These are phyloP conservation scores for Boletus sensibilis DNA, from an alignment of 768 basidiomycete species.

Conservation along the genomic window DNA sequence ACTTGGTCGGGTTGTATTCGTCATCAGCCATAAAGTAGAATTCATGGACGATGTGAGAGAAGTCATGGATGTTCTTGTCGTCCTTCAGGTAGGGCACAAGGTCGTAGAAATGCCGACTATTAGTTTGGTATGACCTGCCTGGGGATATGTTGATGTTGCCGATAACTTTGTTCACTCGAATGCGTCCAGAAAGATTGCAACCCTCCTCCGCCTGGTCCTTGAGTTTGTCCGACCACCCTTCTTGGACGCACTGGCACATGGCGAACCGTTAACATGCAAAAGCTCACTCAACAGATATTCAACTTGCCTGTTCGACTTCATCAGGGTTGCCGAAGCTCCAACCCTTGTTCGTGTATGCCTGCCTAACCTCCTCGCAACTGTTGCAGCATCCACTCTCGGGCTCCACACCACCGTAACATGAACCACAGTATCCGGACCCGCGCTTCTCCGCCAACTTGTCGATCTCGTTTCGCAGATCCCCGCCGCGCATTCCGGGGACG, in stretches of 20 bases:
- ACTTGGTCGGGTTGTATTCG: conserved; percentile 72
- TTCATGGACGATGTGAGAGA: conserved; percentile 82
- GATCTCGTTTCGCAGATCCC: conserved; percentile 81
- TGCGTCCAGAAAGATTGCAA: conserved; percentile 87
- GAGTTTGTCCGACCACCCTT: conserved; percentile 94
- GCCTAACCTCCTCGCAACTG: conserved; percentile 91
- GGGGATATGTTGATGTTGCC: conserved; percentile 95
- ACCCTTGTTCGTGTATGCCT: conserved; percentile 85
- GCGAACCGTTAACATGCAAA: neutral
- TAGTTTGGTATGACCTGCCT: conserved; percentile 91
- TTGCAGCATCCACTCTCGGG: conserved; percentile 89
- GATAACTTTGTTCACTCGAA: conserved; percentile 95
- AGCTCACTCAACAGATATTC: neutral
- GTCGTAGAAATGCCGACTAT: conserved; percentile 75
- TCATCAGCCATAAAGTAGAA: conserved; percentile 81
- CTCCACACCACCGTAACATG: conserved; percentile 87
- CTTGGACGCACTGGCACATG: conserved; percentile 70
- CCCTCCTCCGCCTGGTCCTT: conserved; percentile 92
- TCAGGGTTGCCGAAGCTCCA: conserved; percentile 96
- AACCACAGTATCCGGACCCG: conserved; percentile 79
- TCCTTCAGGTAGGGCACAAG: conserved; percentile 94
- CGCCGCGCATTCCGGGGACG: conserved; percentile 54
- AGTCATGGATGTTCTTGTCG: conserved; percentile 87
- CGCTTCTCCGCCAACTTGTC: conserved; percentile 71
- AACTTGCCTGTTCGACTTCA: conserved; percentile 82